Evolutionary conservation across 768 basidiomycete genomes (phyloP).

Genomic region (Suillus decipiens): DNA sequence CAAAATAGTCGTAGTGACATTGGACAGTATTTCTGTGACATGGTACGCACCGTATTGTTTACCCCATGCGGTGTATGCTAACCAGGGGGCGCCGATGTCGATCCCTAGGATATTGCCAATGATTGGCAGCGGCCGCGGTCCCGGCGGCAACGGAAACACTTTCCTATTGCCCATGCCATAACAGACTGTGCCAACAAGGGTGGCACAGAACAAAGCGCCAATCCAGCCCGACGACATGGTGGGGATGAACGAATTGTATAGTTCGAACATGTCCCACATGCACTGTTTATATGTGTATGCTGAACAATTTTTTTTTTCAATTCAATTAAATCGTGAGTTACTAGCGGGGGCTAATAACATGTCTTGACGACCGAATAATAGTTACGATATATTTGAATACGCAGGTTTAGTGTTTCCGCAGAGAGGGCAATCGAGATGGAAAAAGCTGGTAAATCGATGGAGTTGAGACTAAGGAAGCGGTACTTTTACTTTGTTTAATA

Average conservation of each 20-base stretch:
- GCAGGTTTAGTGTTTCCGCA: neutral
- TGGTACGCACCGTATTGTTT: slow-evolving; percentile 17
- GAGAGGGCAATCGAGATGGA: no score
- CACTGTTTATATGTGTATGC: neutral
- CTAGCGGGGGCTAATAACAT: no score
- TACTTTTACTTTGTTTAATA: no score
- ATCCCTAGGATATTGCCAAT: slow-evolving; percentile 23
- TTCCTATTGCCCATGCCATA: slow-evolving; percentile 11
- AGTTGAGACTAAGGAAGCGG: no score
- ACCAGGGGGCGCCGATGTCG: slow-evolving; percentile 18
- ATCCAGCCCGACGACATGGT: slow-evolving; percentile 15
- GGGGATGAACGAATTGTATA: neutral
- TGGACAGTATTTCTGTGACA: neutral
- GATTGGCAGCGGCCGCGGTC: slow-evolving; percentile 21
- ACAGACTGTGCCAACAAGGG: slow-evolving; percentile 11
- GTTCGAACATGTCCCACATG: neutral
- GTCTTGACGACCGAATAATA: neutral
- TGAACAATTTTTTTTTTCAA: neutral
- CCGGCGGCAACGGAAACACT: slow-evolving; percentile 20
- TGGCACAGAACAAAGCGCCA: slow-evolving; percentile 13
- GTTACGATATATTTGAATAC: neutral
- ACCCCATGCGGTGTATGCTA: slow-evolving; percentile 23
- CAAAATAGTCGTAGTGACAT: no score
- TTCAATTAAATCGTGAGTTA: no score
- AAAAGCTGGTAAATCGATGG: no score